Percentiles rank a stretch among this genome's conserved stretches.
These are phyloP conservation scores for Berberis thunbergii DNA, from an alignment of 164 flowering plant genomes.

Conservation along the genomic window DNA sequence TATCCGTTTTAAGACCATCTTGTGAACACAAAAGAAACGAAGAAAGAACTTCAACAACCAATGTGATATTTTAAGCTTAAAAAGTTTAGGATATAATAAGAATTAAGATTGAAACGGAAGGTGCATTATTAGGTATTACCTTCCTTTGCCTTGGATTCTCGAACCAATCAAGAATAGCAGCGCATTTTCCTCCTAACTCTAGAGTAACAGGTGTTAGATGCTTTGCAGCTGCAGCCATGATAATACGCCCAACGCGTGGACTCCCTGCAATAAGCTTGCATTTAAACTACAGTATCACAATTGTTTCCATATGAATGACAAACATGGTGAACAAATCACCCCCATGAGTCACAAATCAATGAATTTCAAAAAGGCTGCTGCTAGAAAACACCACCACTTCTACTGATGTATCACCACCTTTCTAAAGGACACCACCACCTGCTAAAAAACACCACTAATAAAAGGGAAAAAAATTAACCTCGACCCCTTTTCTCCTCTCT, in stretches of 20 bases:
- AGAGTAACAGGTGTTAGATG: constrained; percentile 84
- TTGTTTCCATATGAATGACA: too few species aligned
- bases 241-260: constrained; percentile 48
- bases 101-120: not conserved
- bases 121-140: constrained; percentile 21
- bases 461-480: too few species aligned
- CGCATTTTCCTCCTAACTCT: constrained; percentile 94
- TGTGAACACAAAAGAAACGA: not conserved
- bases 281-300: not conserved
- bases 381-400: too few species aligned
- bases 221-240: constrained; percentile 84
- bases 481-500: too few species aligned
- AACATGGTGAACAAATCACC: too few species aligned
- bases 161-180: constrained; percentile 47
- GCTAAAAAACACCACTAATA: too few species aligned
- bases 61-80: not conserved
- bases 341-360: too few species aligned
- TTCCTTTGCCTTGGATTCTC: constrained; percentile 30
- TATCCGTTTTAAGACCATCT: constrained; percentile 63
- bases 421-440: too few species aligned
- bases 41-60: not conserved
- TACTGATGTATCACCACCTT: too few species aligned
- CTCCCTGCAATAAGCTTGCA: constrained; percentile 41
- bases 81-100: too few species aligned
- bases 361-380: too few species aligned